These are phyloP conservation scores for Metschnikowia dekortorum DNA, from an alignment of 805 yeast species.

Conservation along the genomic window DNA sequence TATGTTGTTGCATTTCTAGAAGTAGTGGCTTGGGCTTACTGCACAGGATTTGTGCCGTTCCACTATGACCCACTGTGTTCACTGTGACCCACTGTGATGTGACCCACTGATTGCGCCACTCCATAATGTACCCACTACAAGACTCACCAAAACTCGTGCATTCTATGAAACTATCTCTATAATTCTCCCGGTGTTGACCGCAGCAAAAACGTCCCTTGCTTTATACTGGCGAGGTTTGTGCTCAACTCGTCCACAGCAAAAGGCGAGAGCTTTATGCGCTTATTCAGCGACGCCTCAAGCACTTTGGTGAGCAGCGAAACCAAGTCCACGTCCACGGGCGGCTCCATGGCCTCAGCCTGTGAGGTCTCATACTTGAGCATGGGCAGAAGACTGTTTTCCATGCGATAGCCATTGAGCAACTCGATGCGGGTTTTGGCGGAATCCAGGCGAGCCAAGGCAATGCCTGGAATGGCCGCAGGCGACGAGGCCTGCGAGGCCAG, in stretches of 20 bases:
- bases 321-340: conserved; percentile 12
- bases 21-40: no score
- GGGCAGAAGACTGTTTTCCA: conserved; percentile 1
- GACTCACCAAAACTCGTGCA: no score
- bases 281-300: conserved; percentile 19
- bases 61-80: no score
- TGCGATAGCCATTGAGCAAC: not conserved
- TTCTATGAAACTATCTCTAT: not conserved
- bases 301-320: conserved; percentile 14
- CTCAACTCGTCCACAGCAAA: conserved; percentile 26
- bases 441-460: not conserved
- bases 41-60: no score
- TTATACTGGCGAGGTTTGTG: conserved; percentile 18
- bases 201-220: conserved; percentile 6
- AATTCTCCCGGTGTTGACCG: not conserved
- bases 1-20: no score
- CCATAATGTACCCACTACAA: no score
- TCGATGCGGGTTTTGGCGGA: not conserved
- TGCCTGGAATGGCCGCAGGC: not conserved
- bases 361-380: not conserved
- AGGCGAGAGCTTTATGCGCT: conserved; percentile 15
- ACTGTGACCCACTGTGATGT: no score
- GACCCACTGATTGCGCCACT: no score
- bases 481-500: not conserved
- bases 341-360: not conserved